phyloP scores from a whole-genome alignment of 768 basidiomycete genomes.

The Pisolithus sp. region DNA sequence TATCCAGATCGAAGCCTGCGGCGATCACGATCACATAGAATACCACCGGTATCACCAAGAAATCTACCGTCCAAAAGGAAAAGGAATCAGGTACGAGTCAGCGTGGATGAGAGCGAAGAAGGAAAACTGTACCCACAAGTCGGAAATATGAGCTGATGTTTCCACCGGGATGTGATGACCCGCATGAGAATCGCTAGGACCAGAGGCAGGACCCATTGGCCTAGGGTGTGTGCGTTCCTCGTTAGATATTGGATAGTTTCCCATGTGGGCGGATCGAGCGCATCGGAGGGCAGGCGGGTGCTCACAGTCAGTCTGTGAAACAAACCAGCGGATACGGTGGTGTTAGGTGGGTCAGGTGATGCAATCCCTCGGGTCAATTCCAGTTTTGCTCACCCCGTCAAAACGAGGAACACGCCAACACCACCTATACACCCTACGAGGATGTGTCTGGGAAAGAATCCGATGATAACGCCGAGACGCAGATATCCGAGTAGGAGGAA shows the following conservation, averaged over 20 bases:
- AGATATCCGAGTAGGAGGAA: conserved; percentile 86
- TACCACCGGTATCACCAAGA: conserved; percentile 67
- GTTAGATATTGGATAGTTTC: conserved; percentile 65
- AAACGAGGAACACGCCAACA: conserved; percentile 88
- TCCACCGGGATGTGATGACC: conserved; percentile 69
- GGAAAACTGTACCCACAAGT: conserved; percentile 48
- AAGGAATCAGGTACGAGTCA: not conserved
- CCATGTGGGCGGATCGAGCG: conserved; percentile 57
- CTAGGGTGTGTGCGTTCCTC: conserved; percentile 51
- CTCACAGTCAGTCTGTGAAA: conserved; percentile 70
- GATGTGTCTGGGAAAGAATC: conserved; percentile 96
- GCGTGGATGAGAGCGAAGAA: conserved; percentile 2
- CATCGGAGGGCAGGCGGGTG: conserved; percentile 74
- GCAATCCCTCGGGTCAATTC: not conserved
- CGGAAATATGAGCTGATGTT: conserved; percentile 91
- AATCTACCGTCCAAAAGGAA: conserved; percentile 44
- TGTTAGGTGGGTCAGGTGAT: not conserved
- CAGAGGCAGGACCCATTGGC: conserved; percentile 77
- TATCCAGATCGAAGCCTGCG: conserved; percentile 50
- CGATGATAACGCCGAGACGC: conserved; percentile 77
- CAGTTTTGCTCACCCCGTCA: conserved; percentile 61
- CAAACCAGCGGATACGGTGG: not conserved
- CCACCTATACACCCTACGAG: conserved; percentile 97
- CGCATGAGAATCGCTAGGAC: conserved; percentile 70
- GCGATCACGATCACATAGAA: conserved; percentile 79